Conservation (phyloP, 2,329 filamentous ascomycete genomes). For the Exophiala viscosa region DNA sequence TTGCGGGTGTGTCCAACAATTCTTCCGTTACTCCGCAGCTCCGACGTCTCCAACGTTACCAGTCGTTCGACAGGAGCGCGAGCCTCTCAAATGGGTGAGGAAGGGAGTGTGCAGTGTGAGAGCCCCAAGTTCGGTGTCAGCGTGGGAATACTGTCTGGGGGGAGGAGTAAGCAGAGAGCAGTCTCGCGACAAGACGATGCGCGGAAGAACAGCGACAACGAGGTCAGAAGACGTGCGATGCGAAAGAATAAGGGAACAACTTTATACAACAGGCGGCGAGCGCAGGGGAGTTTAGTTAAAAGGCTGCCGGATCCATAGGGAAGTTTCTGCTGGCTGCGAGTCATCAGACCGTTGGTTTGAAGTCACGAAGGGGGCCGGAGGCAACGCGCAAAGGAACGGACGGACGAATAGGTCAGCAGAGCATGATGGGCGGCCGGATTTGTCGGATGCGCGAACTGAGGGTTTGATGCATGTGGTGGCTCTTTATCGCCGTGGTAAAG, state of each 20-base stretch:
- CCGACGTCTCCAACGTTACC: not conserved
- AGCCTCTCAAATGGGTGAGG: too few relatives aligned
- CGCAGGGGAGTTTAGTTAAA: not conserved
- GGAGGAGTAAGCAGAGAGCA: too few relatives aligned
- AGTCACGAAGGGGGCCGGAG: not conserved
- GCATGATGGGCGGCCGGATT: constrained; percentile 16
- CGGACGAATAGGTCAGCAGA: constrained; percentile 15
- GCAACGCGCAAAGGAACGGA: constrained; percentile 3
- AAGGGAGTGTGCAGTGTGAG: not conserved
- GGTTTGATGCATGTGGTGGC: constrained; percentile 16
- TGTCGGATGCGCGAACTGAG: constrained; percentile 21
- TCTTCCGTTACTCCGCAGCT: constrained; percentile 5
- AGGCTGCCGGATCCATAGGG: not conserved
- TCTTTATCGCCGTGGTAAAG: constrained; percentile 9
- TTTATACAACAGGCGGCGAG: too few relatives aligned
- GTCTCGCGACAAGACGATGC: too few relatives aligned
- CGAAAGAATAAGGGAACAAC: too few relatives aligned
- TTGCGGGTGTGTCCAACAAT: constrained; percentile 1
- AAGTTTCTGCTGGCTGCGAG: not conserved
- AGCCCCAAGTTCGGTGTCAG: not conserved
- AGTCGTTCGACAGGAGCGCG: not conserved
- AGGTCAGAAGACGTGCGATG: not conserved
- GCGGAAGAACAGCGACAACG: not conserved
- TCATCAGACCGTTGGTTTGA: constrained; percentile 1
- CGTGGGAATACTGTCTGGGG: too few relatives aligned